Percentiles rank a stretch among this genome's conserved stretches.
Conservation (phyloP, 108 stramenopile species). For the Nitzschia palea region DNA sequence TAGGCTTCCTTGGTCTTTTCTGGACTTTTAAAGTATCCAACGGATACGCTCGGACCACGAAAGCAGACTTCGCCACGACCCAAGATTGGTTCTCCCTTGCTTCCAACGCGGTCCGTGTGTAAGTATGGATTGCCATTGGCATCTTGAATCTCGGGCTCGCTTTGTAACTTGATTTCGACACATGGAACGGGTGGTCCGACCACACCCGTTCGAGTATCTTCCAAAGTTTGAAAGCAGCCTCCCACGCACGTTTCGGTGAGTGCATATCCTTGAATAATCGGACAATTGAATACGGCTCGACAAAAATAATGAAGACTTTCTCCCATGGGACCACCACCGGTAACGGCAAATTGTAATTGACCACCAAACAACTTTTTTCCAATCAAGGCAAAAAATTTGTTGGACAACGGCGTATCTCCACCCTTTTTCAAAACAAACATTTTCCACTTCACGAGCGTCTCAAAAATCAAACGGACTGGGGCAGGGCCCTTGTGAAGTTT, state of each 20-base stretch:
- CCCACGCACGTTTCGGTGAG: constrained; percentile 40
- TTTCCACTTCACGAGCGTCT: constrained; percentile 12
- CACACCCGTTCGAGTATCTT: constrained; percentile 21
- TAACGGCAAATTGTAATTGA: constrained; percentile 8
- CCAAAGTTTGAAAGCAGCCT: constrained; percentile 7
- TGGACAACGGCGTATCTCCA: constrained; percentile 30
- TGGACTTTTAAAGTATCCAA: constrained; percentile 45
- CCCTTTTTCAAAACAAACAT: constrained; percentile 10
- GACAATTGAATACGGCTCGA: constrained; percentile 24
- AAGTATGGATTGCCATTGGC: constrained; percentile 25
- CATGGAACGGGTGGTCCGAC: constrained; percentile 27
- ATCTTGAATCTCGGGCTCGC: constrained; percentile 29
- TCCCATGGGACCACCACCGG: constrained; percentile 34
- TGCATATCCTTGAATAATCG: constrained; percentile 38
- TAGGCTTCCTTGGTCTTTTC: constrained; percentile 47
- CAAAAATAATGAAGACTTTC: constrained; percentile 19
- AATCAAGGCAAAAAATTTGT: constrained; percentile 12
- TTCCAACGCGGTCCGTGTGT: constrained; percentile 20
- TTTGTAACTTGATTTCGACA: constrained; percentile 22
- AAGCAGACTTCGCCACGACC: constrained; percentile 49
- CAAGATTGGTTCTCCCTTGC: constrained; percentile 13
- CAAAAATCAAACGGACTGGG: not conserved
- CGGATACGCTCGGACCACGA: constrained; percentile 25
- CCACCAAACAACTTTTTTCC: constrained; percentile 23
- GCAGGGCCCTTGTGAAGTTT: constrained; percentile 16